phyloP scores from a whole-genome alignment of 805 yeast genomes.

The Candida palmyrensis region DNA sequence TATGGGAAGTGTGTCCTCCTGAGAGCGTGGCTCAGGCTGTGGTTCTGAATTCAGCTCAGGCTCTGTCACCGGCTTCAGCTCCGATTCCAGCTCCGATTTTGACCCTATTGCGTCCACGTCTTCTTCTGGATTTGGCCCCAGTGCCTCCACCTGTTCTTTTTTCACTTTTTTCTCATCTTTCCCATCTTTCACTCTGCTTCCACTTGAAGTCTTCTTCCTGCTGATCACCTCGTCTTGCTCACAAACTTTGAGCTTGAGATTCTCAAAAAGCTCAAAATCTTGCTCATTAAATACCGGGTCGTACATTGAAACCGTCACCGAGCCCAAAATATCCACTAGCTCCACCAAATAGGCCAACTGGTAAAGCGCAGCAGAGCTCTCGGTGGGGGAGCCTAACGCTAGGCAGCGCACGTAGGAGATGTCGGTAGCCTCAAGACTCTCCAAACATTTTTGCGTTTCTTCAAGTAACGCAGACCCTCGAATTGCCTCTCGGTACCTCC shows the following conservation, averaged over 20 bases:
- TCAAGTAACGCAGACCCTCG: slow-evolving; percentile 19
- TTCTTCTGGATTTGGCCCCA: too few relatives aligned
- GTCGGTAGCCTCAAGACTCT: background rate
- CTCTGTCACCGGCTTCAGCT: too few relatives aligned
- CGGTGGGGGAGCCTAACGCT: slow-evolving; percentile 66
- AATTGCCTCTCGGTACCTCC: slow-evolving; percentile 5
- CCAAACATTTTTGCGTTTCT: slow-evolving; percentile 15
- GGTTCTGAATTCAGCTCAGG: slow-evolving; percentile 13
- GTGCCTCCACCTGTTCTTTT: too few relatives aligned
- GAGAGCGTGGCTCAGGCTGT: slow-evolving; percentile 7
- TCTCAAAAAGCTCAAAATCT: slow-evolving; percentile 34
- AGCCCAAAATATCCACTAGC: slow-evolving; percentile 35
- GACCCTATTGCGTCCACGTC: too few relatives aligned
- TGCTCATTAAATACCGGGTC: slow-evolving; percentile 57
- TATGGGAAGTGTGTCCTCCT: slow-evolving; percentile 14
- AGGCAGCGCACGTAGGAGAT: slow-evolving; percentile 49
- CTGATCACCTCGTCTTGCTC: background rate
- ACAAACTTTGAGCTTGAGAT: background rate
- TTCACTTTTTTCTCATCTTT: too few relatives aligned
- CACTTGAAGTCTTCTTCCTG: too few relatives aligned
- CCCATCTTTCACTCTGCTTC: too few relatives aligned
- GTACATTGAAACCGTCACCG: slow-evolving; percentile 39
- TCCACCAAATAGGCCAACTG: slow-evolving; percentile 64
- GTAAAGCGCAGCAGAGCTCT: slow-evolving; percentile 54
- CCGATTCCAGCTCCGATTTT: too few relatives aligned